Base-by-base conservation (phyloP, 257 asterid genomes). In the Rehmannia glutinosa region DNA sequence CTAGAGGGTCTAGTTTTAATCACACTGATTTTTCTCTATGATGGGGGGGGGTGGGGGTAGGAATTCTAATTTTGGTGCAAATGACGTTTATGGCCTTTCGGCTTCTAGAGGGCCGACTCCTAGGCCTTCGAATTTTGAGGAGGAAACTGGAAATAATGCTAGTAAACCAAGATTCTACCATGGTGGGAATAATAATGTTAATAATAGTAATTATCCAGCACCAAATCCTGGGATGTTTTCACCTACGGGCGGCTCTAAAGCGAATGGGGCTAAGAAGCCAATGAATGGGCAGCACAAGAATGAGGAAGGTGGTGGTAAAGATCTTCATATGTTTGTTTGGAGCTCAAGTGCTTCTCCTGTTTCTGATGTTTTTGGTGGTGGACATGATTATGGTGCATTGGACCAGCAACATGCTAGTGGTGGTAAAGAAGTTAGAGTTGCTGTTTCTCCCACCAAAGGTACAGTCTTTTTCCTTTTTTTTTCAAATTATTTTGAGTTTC, bases 261-360 rank as follows among this genome's bases (percentile, higher is more conserved):
- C 73, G n/a, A 77, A 72, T 33, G 72, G 68, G 1, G 76, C 66
- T 50, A 86, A 86, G 84, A 80, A 82, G 70, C 55, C 75, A 5
- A 80, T 78, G 57, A 23, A 16, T 16, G 17, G 1, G 20, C 20
- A 4, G 19, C 17, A 76, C n/a, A n/a, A n/a, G n/a, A n/a, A n/a
- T n/a, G n/a, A n/a, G n/a, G 92, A 78, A 46, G 89, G 83, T 25
- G 92, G 84, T 25, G 88, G 85, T 15, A 88, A 83, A 41, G 97
- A 91, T 74, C 87, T 91, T 13, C 96, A 91, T 17, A 91, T 91
- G 97, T 88, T 88, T 50, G 97, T 91, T 21, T 91, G 97, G 97
- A 88, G 97, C 72, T 88, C 96, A 10, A 91, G 97, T 49, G 86
- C 87, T 60, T 91, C 97, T 36, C 96, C 97, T 0, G 96, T 88